phyloP scores from a whole-genome alignment of 75 land plant species.

The Larix kaempferi region DNA sequence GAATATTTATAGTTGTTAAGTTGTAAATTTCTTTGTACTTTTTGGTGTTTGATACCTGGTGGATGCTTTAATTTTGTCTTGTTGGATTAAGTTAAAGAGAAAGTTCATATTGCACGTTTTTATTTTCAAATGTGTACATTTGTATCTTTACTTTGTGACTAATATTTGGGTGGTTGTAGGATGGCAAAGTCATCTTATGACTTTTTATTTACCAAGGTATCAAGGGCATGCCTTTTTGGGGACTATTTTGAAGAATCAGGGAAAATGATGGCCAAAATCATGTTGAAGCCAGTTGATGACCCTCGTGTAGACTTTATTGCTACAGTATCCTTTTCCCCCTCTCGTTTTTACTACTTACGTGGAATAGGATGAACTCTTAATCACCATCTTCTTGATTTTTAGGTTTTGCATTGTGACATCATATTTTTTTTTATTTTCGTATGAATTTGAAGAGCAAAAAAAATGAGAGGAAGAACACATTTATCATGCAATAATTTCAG shows the following conservation, averaged over 20 bases:
- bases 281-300: slow-evolving; percentile 85
- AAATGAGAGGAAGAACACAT: neutral
- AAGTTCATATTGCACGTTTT: neutral
- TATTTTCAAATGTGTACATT: neutral
- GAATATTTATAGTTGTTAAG: no score
- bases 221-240: slow-evolving; percentile 55
- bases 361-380: neutral
- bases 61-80: neutral
- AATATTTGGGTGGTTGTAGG: slow-evolving; percentile 1
- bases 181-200: slow-evolving; percentile 9
- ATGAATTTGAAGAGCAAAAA: neutral
- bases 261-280: slow-evolving; percentile 46
- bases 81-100: neutral
- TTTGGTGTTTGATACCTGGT: neutral
- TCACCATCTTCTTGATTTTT: neutral
- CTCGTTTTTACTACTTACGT: neutral
- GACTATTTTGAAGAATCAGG: slow-evolving; percentile 76
- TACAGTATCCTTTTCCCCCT: neutral
- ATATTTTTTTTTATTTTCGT: neutral
- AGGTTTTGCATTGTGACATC: neutral
- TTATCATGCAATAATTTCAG: neutral
- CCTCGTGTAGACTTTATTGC: slow-evolving; percentile 59
- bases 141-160: no score
- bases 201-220: slow-evolving; percentile 6
- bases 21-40: neutral